A percentile compares a stretch with the other conserved stretches of the same genome.
Evolutionary conservation across 805 yeast genomes (phyloP).

Genomic region (Sungouiella blattae): DNA sequence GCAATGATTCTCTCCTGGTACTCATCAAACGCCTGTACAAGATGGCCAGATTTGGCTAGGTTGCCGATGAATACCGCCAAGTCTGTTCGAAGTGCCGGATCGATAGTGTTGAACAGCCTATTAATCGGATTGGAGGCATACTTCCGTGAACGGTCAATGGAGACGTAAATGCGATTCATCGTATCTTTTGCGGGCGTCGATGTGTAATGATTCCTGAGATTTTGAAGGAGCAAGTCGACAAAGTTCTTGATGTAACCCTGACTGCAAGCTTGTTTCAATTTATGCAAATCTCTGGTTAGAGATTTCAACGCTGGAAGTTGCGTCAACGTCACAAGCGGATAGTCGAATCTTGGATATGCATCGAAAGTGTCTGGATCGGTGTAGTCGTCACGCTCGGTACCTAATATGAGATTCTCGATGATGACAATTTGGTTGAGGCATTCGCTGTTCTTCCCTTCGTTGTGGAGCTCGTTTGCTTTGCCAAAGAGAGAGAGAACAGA

Average conservation of each 20-base stretch:
- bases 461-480: constrained; percentile 45
- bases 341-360: constrained; percentile 20
- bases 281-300: constrained; percentile 50
- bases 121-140: constrained; percentile 20
- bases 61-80: constrained; percentile 51
- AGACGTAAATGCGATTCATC: constrained; percentile 42
- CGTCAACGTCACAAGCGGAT: constrained; percentile 40
- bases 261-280: constrained; percentile 63
- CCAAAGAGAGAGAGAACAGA: constrained; percentile 26
- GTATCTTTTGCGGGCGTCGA: constrained; percentile 47
- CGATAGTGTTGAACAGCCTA: constrained; percentile 36
- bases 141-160: constrained; percentile 24
- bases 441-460: constrained; percentile 44
- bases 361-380: constrained; percentile 13
- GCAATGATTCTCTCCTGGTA: constrained; percentile 67
- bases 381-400: constrained; percentile 24
- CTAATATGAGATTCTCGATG: constrained; percentile 56
- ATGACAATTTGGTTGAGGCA: constrained; percentile 59
- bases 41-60: constrained; percentile 57
- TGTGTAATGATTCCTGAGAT: constrained; percentile 57
- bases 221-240: constrained; percentile 52
- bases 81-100: constrained; percentile 36
- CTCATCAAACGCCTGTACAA: constrained; percentile 55
- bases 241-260: constrained; percentile 61
- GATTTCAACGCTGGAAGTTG: constrained; percentile 48